Evolutionary conservation across 2,329 filamentous ascomycete genomes (phyloP), one percentile per base, ranked within the genome.

Genomic region (Aspergillus calidoustus): DNA sequence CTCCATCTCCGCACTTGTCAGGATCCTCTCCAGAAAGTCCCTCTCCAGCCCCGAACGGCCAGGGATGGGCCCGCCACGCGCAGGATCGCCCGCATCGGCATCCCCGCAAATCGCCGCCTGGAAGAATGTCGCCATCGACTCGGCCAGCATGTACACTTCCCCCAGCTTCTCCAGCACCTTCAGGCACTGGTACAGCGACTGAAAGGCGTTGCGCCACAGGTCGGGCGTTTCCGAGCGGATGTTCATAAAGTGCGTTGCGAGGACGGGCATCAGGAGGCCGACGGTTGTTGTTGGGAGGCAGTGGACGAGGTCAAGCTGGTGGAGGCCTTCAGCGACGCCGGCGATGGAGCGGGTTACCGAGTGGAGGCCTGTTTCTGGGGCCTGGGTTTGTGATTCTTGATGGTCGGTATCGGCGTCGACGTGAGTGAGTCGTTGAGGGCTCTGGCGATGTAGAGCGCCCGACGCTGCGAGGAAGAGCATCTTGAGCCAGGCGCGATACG

Each of bases 191-290:
- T 62, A 59, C 15, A 62, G 54, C 25, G 56, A 62, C 46, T 49
- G 46, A 41, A 62, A 62, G 7, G 49, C 60, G 15, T 41, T 48
- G 17, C 34, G 49, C 60, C 60, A 62, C 34, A 55, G 50, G 48
- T 59, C 60, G 2, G 51, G 60, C 15, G 41, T 57, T 3, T 52
- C 60, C n/a, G 60, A 58, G 8, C 60, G 60, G 43, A 95, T 92
- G 73, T 94, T 91, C 17, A 94, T 84, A 19, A 96, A 84, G 71
- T 95, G 92, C 57, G 94, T 93, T 65, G 95, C 94, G 80, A 95
- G 92, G 38, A 91, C 91, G 0, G 92, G 91, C 3, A 95, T 84
- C 13, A 96, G 87, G 47, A 93, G 91, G 0, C 91, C 93, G 6
- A 95, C 91, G 43, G 91, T 91, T 0, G 91, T 92, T 0, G 91